Evolutionary conservation across 73 alveolate species (phyloP), one percentile per base, ranked within the genome.

Genomic region (Effrenium voratum): DNA sequence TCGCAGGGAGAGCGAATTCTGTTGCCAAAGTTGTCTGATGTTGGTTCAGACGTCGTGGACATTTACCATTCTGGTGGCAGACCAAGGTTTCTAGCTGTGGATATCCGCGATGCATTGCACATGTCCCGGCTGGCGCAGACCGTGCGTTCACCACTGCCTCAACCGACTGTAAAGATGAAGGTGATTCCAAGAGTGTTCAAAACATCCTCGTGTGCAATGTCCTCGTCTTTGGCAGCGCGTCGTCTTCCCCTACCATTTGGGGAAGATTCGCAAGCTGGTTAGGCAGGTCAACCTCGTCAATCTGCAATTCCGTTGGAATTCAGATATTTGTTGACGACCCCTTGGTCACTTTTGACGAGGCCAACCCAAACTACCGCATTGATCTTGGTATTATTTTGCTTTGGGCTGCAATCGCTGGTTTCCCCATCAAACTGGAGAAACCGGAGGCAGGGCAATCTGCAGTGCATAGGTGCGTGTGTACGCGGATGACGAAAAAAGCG

Each of bases 271-370:
- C 93, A 0, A 30, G 79, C 2, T 83, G 50, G 59, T 24, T 83
- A 1, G 79, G 79, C 22, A 32, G 93, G 3, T 13, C 93, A 3
- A 5, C 46, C 8, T 50, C 68, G 13, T 59, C 94, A 16, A 24
- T 85, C 5, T 1, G 0, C 47, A 45, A 59, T 22, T 0, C 12
- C 6, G 5, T 30, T 15, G 46, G 34, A 34, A 10, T 28, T 5
- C 94, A 84, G n/a, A 19, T 22, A 0, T 84, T 52, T 47, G 93
- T 84, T 0, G 93, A 84, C 13, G 93, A 84, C 44, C 93, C 93
- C 5, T 4, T 84, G 22, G 2, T 77, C 24, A 30, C 30, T 3
- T 84, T n/a, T 36, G 93, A 49, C 47, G 13, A 3, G 19, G 24
- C 2, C 5, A 79, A 41, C 80, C 77, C 76, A 0, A 0, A 16